Evolutionary conservation across 2,329 filamentous ascomycete genomes (phyloP).

Genomic region (Ceratocystiopsis sp.): DNA sequence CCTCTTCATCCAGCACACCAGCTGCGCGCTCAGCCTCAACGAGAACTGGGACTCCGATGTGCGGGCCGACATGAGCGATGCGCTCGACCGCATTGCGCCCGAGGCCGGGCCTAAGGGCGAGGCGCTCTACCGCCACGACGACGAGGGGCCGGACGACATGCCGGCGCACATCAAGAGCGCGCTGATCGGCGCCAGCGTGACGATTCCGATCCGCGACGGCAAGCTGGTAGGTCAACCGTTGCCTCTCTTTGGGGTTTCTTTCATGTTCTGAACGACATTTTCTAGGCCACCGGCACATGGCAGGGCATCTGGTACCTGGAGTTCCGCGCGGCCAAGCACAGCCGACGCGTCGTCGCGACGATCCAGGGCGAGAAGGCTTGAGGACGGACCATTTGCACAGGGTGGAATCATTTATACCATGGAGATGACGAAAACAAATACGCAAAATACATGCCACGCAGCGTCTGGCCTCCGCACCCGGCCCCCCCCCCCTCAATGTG

Average conservation of each 20-base stretch:
- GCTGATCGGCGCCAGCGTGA: constrained; percentile 74
- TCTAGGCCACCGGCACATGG: constrained; percentile 49
- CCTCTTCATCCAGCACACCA: constrained; percentile 91
- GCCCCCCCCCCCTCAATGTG: constrained; percentile 5
- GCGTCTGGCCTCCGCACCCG: neutral
- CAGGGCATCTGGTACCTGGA: constrained; percentile 91
- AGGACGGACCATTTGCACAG: neutral
- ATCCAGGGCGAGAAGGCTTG: constrained; percentile 65
- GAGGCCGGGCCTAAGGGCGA: constrained; percentile 54
- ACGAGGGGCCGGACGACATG: constrained; percentile 84
- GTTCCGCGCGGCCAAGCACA: constrained; percentile 62
- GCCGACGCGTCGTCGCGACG: constrained; percentile 72
- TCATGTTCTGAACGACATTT: too few relatives aligned
- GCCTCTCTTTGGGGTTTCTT: too few relatives aligned
- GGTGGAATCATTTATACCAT: too few relatives aligned
- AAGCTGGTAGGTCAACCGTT: constrained; percentile 35
- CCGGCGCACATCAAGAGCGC: constrained; percentile 91
- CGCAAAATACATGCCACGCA: neutral
- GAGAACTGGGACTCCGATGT: constrained; percentile 84
- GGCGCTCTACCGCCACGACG: constrained; percentile 68
- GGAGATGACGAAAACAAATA: neutral
- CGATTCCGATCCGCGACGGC: constrained; percentile 79
- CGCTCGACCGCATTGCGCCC: constrained; percentile 76
- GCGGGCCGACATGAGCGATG: constrained; percentile 84
- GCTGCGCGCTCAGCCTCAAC: constrained; percentile 76